These are phyloP conservation scores for Ustilago lituana DNA, from an alignment of 1,284 basidiomycete genomes.

Conservation along the genomic window DNA sequence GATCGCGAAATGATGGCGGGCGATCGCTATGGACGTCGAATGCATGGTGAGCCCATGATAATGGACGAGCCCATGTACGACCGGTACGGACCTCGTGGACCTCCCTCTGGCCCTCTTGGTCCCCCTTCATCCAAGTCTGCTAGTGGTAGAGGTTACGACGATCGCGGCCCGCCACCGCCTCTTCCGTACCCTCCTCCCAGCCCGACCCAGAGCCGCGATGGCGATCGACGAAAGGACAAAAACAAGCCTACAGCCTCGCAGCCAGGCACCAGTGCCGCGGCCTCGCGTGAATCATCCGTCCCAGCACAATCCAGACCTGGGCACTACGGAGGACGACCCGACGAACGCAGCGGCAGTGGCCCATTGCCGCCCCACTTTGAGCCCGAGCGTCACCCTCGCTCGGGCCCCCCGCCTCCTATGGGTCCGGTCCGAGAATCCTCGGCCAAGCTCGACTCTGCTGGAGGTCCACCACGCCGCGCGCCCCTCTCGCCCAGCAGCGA, in stretches of 20 bases:
- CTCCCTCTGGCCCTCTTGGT: constrained; percentile 32
- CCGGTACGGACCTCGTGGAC: constrained; percentile 37
- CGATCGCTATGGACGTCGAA: constrained; percentile 44
- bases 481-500: constrained; percentile 37
- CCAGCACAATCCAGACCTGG: constrained; percentile 21
- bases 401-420: constrained; percentile 35
- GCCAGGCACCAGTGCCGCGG: constrained; percentile 1
- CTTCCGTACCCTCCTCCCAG: constrained; percentile 43
- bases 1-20: constrained; percentile 44
- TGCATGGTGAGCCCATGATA: constrained; percentile 39
- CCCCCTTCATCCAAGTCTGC: constrained; percentile 33
- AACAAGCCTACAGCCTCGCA: constrained; percentile 16
- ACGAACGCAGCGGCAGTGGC: constrained; percentile 9
- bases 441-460: constrained; percentile 25
- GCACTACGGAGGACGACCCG: constrained; percentile 4
- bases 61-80: constrained; percentile 44
- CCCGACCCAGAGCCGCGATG: constrained; percentile 39
- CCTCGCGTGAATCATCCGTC: constrained; percentile 28
- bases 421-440: constrained; percentile 9
- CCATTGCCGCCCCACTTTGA: constrained; percentile 30
- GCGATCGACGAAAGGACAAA: constrained; percentile 42
- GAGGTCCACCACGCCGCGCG: constrained; percentile 16
- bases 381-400: constrained; percentile 29
- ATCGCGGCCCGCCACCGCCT: constrained; percentile 38
- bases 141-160: constrained; percentile 28